Evolutionary conservation across 2,329 filamentous ascomycete genomes (phyloP).

Genomic region (Macrophomina tecta): DNA sequence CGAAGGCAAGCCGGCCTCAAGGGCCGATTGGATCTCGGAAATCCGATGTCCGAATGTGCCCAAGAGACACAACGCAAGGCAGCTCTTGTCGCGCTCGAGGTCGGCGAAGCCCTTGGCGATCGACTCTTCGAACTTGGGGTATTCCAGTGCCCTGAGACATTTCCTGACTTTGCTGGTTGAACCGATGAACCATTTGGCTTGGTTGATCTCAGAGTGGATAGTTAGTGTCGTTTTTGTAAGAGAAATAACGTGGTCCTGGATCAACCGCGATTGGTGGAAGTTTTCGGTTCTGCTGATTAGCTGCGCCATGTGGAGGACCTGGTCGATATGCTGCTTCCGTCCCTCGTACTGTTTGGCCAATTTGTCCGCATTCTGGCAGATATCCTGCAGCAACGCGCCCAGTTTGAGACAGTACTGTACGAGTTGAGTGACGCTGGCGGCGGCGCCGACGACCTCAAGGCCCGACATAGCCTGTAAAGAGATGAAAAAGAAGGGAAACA

Average conservation of each 20-base stretch:
- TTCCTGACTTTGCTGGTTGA: not conserved
- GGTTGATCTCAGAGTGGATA: no score
- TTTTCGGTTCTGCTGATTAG: no score
- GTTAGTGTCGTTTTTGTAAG: no score
- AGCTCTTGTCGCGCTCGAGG: not conserved
- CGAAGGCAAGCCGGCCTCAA: no score
- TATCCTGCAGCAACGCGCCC: not conserved
- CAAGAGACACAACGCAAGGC: not conserved
- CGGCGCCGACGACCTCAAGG: not conserved
- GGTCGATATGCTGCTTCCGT: not conserved
- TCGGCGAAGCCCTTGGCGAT: not conserved
- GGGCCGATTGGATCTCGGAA: no score
- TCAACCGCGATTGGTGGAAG: no score
- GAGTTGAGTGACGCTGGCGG: not conserved
- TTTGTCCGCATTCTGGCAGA: not conserved
- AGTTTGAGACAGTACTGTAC: not conserved
- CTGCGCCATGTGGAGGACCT: not conserved
- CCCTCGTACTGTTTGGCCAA: not conserved
- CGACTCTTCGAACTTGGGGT: not conserved
- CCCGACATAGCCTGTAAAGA: not conserved
- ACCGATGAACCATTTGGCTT: no score
- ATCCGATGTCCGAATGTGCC: not conserved
- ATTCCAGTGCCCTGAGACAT: not conserved
- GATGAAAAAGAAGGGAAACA: no score
- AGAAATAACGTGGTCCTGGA: no score